Evolutionary conservation across 495 filamentous ascomycete species (phyloP), one percentile per base, ranked within the genome.

Genomic region (Penicillium angulare): DNA sequence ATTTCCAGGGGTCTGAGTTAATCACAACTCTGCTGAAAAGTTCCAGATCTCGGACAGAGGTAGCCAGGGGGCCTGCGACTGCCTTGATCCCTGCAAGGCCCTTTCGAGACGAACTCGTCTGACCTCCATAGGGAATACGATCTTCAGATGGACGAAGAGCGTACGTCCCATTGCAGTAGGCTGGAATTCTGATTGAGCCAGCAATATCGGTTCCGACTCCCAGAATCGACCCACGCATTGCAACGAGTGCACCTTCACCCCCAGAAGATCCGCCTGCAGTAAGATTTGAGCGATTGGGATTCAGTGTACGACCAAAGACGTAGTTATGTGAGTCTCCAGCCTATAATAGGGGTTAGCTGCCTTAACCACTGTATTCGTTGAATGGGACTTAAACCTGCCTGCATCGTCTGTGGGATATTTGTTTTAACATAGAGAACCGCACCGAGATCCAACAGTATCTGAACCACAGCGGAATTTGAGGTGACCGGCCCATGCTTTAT

Each of bases 21-120:
- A 20, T 50, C 16, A 60, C 24, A 0, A 43, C 7, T 0, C 27
- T 16, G 49, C 56, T 53, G 10, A 86, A 82, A 4, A 86, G 50
- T 47, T 74, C 75, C 12, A 84, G 50, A 9, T 79, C 84, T 31
- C 69, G 75, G 3, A 84, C 69, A 42, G 72, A 78, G 0, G 75
- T 80, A n/a, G 73, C 75, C 26, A 88, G 50, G 0, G 84, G 84
- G 0, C 85, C 85, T 21, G 60, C 60, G 26, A 43, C 55, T 5
- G 60, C 32, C 27, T 27, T 52, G 31, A 64, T 60, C 3, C 57
- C 50, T 8, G 23, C 9, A 12, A 54, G 16, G 8, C 45, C 53
- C n/a, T n/a, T n/a, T n/a, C n/a, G n/a, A n/a, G n/a, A n/a, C n/a
- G n/a, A n/a, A n/a, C n/a, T n/a, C n/a, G n/a, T n/a, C n/a, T n/a